Percentiles rank a stretch among this genome's conserved stretches.
These are phyloP conservation scores for Pterula multifida DNA, from an alignment of 1,284 basidiomycete species.

Conservation along the genomic window DNA sequence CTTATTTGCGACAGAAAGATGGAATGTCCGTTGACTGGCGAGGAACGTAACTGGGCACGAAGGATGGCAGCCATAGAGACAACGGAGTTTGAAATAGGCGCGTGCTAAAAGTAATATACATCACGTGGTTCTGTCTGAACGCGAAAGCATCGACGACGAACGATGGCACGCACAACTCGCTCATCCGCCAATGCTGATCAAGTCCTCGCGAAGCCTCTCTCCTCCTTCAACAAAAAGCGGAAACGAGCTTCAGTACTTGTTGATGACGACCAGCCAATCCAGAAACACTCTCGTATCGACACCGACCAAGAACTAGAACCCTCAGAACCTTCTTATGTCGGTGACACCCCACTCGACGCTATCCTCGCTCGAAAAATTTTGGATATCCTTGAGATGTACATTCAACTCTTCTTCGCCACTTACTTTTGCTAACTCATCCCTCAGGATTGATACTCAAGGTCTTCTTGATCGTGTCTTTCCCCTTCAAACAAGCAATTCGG, in stretches of 20 bases:
- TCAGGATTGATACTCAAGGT: slow-evolving; percentile 57
- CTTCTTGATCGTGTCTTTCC: slow-evolving; percentile 73
- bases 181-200: slow-evolving; percentile 33
- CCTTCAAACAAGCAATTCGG: slow-evolving; percentile 26
- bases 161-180: slow-evolving; percentile 63
- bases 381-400: slow-evolving; percentile 65
- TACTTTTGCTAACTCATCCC: slow-evolving; percentile 7
- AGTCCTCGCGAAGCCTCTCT: slow-evolving; percentile 12
- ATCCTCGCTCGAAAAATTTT: slow-evolving; percentile 52
- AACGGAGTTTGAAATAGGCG: slow-evolving; percentile 12
- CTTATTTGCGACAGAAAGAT: slow-evolving; percentile 64
- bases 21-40: slow-evolving; percentile 57
- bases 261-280: slow-evolving; percentile 24
- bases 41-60: slow-evolving; percentile 47
- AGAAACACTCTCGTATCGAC: slow-evolving; percentile 4
- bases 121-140: slow-evolving; percentile 6
- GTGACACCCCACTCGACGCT: slow-evolving; percentile 35
- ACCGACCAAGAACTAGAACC: slow-evolving; percentile 9
- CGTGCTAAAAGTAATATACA: slow-evolving; percentile 3
- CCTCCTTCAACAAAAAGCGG: slow-evolving; percentile 41
- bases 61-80: slow-evolving; percentile 19
- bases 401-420: slow-evolving; percentile 10
- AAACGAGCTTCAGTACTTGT: slow-evolving; percentile 38
- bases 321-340: slow-evolving; percentile 21
- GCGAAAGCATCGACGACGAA: no score